Evolutionary conservation across 1,284 basidiomycete genomes (phyloP), one percentile per base, ranked within the genome.

Genomic region (Cutaneotrichosporon spelunceum): DNA sequence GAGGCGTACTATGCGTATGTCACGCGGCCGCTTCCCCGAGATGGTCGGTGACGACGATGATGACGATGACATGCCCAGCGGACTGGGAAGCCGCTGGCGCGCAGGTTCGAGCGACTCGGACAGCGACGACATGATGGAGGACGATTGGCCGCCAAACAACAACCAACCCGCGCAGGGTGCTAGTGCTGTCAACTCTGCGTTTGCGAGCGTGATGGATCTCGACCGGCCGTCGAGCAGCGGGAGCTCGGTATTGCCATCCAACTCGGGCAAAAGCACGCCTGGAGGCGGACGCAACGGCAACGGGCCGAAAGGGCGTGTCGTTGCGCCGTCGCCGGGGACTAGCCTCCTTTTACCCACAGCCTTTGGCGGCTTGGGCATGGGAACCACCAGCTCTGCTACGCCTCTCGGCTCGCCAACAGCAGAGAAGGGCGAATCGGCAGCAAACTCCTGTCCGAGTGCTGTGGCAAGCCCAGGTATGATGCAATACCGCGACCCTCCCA

Each of bases 201-300:
- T 76, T 39, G 76, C 75, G 21, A 72, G 73, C 30, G 70, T 72
- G 8, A 78, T 78, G 76, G 76, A 78, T 50, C 72, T 78, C 68
- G 76, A 78, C 58, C 60, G 75, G 10, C 73, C 73, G 0, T 60
- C 55, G 0, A 68, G 64, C 21, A 45, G 44, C 7, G 59, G 61
- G 1, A 61, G 59, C 24, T 45, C 27, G 21, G 52, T 16, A 2
- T 60, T 57, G 53, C 59, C 48, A 5, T 58, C 57, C 19, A 56
- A 60, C 26, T 57, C 56, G 21, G 64, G 64, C 19, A 66, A 62
- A 53, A 61, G 59, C 45, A 66, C 64, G 16, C 64, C 64, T 2
- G 59, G 60, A 14, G 59, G 53, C 8, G 45, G 26, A 8, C 48
- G 48, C 27, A 49, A 57, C 19, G 47, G 56, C 16, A 57, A 24